Base-by-base conservation (phyloP, 768 basidiomycete genomes). In the Macrolepiota fuliginosa region DNA sequence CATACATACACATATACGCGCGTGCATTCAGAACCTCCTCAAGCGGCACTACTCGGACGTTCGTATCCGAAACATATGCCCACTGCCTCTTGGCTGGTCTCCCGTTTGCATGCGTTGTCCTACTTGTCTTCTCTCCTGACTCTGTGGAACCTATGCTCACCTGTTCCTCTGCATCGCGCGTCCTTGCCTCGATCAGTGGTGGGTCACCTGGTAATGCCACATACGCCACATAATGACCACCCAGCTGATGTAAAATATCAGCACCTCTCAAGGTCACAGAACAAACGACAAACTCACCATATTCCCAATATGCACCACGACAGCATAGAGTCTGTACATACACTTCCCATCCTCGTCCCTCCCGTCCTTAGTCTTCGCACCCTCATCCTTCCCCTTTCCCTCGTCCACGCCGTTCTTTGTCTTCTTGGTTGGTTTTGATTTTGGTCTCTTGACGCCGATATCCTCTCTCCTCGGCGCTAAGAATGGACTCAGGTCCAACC, bases 1-100 rank as follows among this genome's bases (percentile, higher is more conserved):
- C 91, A 70, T 93, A 94, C 88, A 96, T 94, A 75, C 94, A 94
- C 54, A 97, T 83, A 73, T 97, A 98, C 37, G 95, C 94, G 72
- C 91, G 96, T 62, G 89, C 88, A 72, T 88, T 90, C 69, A 97
- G 78, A 2, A 97, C 96, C 71, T 97, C 96, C 47, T 95, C 92
- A 52, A 96, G 72, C 46, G 88, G 84, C 10, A 90, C 85, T 50
- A 91, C 76, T 49, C 90, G 81, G n/a, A 98, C 94, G 49, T 84
- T 76, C 2, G 91, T 92, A 70, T 98, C 96, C 67, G 93, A 95
- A 73, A 96, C 88, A 71, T 90, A 96, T 50, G 91, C 92, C 96
- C 96, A 98, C 63, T 91, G 85, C 46, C 94, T 67, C 42, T 72
- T 77, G 22, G 68, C 56, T 49, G 67, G 9, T 52, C 37, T 52